Evolutionary conservation across 1,139 yeast species (phyloP), one percentile per base, ranked within the genome.

Genomic region (Saccharomyces hybrid): DNA sequence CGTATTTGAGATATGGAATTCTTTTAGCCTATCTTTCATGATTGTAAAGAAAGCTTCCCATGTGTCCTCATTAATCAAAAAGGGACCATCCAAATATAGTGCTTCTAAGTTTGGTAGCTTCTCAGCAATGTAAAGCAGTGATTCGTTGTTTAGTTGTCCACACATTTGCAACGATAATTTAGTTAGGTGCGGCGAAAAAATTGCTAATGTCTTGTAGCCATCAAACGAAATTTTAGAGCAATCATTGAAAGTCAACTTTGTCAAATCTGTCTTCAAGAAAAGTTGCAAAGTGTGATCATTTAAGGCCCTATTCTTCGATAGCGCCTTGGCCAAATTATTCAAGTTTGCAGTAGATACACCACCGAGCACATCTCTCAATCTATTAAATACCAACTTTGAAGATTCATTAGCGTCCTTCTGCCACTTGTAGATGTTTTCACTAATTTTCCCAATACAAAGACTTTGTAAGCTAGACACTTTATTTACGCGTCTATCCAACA

Each of bases 141-240:
- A 86, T 60, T 85, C 90, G 67, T 88, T 88, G 62, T 86, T 90
- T 44, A 93, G 73, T 62, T 88, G 95, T 2, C 99, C 99, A 73
- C 98, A 93, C 97, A 90, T 91, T 57, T 83, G 83, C 50, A 93
- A 73, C 0, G 86, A 85, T 46, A 93, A 70, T 1, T 77, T 72
- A 60, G 80, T 83, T 3, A 93, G 60, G 44, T 84, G 76, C 0
- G 97, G 97, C 61, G 97, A 88, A 67, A 73, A 86, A 0, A 96
- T 77, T 0, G 91, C 91, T 47, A 93, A 82, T 60, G 83, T 78
- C 61, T 80, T 79, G 56, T 86, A 78, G 0, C 95, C 80, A 59
- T 81, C 86, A 47, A 79, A 77, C 34, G 81, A 81, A 31, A 93
- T 78, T 54, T 83, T 84, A 0, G 97, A 89, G 69, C 99, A 93